Conservation (phyloP, 2,329 filamentous ascomycete genomes). For the Sclerotinia sclerotiorum region DNA sequence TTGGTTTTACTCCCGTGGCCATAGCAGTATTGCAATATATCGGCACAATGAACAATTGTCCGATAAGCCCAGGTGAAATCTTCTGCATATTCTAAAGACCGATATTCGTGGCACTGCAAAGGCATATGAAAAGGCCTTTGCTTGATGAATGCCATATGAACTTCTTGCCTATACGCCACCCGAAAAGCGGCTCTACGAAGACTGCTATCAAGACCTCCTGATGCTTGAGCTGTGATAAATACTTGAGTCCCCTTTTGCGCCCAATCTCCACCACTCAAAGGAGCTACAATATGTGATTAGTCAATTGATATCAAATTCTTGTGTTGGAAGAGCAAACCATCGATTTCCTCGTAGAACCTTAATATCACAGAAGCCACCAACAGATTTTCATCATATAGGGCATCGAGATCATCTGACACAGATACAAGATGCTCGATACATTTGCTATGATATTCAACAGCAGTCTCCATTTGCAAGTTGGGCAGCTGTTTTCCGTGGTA, state of each 20-base stretch:
- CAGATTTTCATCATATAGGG: conserved; percentile 43
- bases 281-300: conserved; percentile 25
- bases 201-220: conserved; percentile 38
- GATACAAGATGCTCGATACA: conserved; percentile 45
- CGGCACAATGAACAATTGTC: conserved; percentile 31
- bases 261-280: conserved; percentile 31
- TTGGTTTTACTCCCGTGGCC: conserved; percentile 26
- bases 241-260: conserved; percentile 31
- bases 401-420: conserved; percentile 42
- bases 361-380: conserved; percentile 44
- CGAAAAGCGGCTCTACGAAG: conserved; percentile 49
- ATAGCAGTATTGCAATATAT: conserved; percentile 33
- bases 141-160: conserved; percentile 48
- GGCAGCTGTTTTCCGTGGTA: conserved; percentile 34
- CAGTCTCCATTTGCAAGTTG: conserved; percentile 41
- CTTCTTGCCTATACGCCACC: conserved; percentile 51
- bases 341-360: conserved; percentile 46
- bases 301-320: neutral
- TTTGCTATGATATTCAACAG: conserved; percentile 45
- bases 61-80: conserved; percentile 33
- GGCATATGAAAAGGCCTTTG: conserved; percentile 44
- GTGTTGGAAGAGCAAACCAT: conserved; percentile 33
- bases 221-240: conserved; percentile 37
- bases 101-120: conserved; percentile 40
- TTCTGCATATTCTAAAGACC: conserved; percentile 30